Evolutionary conservation across 495 filamentous ascomycete species (phyloP).

Genomic region (Penicilliopsis zonata): DNA sequence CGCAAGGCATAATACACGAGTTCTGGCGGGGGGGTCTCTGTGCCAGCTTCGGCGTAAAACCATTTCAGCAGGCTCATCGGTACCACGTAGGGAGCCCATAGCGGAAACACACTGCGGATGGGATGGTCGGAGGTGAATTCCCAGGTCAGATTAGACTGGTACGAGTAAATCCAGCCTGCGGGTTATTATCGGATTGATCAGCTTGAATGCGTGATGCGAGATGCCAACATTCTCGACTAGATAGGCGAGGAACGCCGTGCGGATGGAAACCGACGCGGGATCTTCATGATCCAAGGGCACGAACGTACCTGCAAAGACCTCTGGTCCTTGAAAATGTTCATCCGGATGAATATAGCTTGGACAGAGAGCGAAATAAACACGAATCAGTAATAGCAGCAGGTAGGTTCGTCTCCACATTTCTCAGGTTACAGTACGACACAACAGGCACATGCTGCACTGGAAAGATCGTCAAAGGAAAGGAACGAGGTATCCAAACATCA

Average conservation of each 20-base stretch:
- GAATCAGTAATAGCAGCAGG: constrained; percentile 69
- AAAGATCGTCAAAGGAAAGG: constrained; percentile 3
- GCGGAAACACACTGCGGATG: constrained; percentile 87
- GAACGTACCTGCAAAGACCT: constrained; percentile 84
- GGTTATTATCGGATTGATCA: too few relatives aligned
- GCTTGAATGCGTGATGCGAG: too few relatives aligned
- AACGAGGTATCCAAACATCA: neutral
- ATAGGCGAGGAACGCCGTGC: constrained; percentile 1
- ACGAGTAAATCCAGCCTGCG: constrained; percentile 77
- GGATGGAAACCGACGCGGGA: neutral
- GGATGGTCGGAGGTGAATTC: constrained; percentile 81
- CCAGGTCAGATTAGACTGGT: constrained; percentile 79
- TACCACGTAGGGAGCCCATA: constrained; percentile 88
- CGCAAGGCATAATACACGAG: constrained; percentile 82
- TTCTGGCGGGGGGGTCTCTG: constrained; percentile 46
- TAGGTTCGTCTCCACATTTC: constrained; percentile 88
- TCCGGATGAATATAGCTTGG: constrained; percentile 97
- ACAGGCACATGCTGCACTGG: constrained; percentile 1
- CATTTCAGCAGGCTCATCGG: constrained; percentile 85
- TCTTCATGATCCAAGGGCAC: neutral
- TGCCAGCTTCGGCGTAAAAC: constrained; percentile 58
- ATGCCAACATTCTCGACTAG: too few relatives aligned
- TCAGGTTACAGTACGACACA: constrained; percentile 6
- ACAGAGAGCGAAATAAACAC: constrained; percentile 86
- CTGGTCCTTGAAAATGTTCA: constrained; percentile 96